These are phyloP conservation scores for Saccharomyces jurei DNA, from an alignment of 805 yeast species.

Conservation along the genomic window DNA sequence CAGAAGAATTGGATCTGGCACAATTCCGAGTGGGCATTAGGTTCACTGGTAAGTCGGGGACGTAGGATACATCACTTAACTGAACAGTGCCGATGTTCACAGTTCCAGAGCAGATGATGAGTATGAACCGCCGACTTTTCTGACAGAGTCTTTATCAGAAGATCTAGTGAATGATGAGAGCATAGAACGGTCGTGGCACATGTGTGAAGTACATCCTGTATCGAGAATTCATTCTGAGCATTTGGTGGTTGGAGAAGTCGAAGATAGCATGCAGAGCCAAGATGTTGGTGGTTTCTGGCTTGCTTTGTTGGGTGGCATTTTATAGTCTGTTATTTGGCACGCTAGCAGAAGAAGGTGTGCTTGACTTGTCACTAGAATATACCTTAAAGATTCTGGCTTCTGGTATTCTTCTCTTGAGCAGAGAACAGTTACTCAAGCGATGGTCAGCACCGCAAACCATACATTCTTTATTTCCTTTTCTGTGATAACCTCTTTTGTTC, in stretches of 20 bases:
- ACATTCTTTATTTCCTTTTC: background rate
- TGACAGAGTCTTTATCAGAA: background rate
- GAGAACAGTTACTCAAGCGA: background rate
- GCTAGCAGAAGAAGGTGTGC: too few species aligned
- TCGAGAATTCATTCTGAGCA: slow-evolving; percentile 3
- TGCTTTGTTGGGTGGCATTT: too few species aligned
- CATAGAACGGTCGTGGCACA: background rate
- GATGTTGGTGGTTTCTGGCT: too few species aligned
- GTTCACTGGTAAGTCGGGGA: slow-evolving; percentile 1
- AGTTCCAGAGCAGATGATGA: slow-evolving; percentile 2
- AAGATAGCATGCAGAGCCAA: too few species aligned
- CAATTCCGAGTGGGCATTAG: slow-evolving; percentile 1
- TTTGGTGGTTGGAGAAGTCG: too few species aligned
- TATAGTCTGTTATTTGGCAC: too few species aligned
- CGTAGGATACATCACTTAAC: slow-evolving; percentile 1
- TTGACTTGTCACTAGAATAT: too few species aligned
- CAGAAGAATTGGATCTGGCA: background rate
- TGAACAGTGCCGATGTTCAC: background rate
- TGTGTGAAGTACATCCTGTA: slow-evolving; percentile 5
- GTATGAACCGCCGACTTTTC: slow-evolving; percentile 3
- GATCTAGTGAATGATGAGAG: background rate
- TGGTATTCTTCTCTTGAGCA: background rate
- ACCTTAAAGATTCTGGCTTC: background rate
- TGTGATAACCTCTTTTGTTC: background rate
- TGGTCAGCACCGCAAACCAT: background rate